Evolutionary conservation across 2,329 filamentous ascomycete species (phyloP).

Genomic region (Hypoxylon sp.): DNA sequence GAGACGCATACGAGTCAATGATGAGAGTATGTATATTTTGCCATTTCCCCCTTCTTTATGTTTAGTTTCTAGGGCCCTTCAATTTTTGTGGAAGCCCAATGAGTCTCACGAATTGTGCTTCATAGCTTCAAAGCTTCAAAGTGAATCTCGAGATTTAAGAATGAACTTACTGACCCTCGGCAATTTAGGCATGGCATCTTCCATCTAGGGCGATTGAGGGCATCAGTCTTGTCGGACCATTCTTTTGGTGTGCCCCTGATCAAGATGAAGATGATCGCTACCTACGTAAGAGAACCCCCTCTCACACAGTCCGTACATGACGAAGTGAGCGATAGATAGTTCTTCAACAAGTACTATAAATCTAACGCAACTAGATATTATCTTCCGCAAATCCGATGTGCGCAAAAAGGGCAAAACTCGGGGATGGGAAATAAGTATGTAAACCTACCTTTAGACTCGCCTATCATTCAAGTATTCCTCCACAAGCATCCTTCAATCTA

Average conservation of each 20-base stretch:
- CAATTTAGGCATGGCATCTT: slow-evolving; percentile 61
- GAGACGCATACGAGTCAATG: slow-evolving; percentile 69
- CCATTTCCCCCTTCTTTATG: neutral
- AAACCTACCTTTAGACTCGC: neutral
- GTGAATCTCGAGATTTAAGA: neutral
- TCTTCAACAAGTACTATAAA: neutral
- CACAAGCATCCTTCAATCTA: neutral
- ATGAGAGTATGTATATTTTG: slow-evolving; percentile 56
- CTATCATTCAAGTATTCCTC: neutral
- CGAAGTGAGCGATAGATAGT: neutral
- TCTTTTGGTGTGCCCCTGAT: slow-evolving; percentile 73
- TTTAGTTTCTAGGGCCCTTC: neutral
- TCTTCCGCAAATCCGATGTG: slow-evolving; percentile 77
- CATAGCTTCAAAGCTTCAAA: no score
- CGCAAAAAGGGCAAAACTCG: slow-evolving; percentile 75
- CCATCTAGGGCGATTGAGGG: slow-evolving; percentile 72
- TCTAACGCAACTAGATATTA: slow-evolving; percentile 63
- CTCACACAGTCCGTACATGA: neutral
- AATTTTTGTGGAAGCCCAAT: neutral
- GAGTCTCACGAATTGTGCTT: neutral
- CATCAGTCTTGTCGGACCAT: slow-evolving; percentile 72
- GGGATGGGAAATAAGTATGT: slow-evolving; percentile 71
- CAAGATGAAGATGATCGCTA: slow-evolving; percentile 70
- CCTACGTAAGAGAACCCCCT: slow-evolving; percentile 63
- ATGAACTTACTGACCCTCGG: slow-evolving; percentile 10